Evolutionary conservation across 164 flowering plant genomes (phyloP), one percentile per base, ranked within the genome.

Genomic region (Nelumbo lutea): DNA sequence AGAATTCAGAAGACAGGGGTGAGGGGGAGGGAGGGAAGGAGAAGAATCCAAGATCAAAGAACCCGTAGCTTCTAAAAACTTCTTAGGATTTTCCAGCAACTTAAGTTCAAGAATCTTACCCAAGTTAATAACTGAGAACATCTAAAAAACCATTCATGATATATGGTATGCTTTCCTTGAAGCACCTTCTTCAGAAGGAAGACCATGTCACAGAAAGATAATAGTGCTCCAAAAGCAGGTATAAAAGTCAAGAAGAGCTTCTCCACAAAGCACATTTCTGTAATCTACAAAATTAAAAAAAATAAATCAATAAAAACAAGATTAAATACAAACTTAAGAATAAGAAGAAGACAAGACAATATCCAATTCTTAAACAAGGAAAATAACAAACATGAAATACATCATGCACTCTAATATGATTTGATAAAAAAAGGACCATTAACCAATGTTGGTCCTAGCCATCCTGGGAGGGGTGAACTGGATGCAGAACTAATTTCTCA

Each of bases 61-160:
- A 45, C 4, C 3, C 56, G 61, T 41, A 47, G 27, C 7, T 50
- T 27, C 42, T 43, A 15, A 13, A 67, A 59, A 68, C 15, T 66
- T 58, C 47, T 61, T 51, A 42, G 38, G 15, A 15, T 10, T 3
- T 13, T 0, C 9, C 47, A 51, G 58, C 15, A 73, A 50, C 53
- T 62, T 40, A 13, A 75, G 64, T 13, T 51, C 45, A 46, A 11
- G 69, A 72, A 62, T 66, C 89, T 80, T 81, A 93, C 98, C 98
- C 98, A 90, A 3, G 84, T 79, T 3, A 64, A 70, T 42, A 87
- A 78, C 43, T 82, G 86, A 59, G 95, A 87, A 77, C 80, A 79
- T 68, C 77, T 70, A 74, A 74, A 79, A 66, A 85, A 70, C 93
- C 92, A 90, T 13, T 78, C 80, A 76, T 87, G 81, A 74, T 78